A percentile compares a stretch with the other conserved stretches of the same genome.
Evolutionary conservation across 257 asterid genomes (phyloP).

Genomic region (Petunia axillaris): DNA sequence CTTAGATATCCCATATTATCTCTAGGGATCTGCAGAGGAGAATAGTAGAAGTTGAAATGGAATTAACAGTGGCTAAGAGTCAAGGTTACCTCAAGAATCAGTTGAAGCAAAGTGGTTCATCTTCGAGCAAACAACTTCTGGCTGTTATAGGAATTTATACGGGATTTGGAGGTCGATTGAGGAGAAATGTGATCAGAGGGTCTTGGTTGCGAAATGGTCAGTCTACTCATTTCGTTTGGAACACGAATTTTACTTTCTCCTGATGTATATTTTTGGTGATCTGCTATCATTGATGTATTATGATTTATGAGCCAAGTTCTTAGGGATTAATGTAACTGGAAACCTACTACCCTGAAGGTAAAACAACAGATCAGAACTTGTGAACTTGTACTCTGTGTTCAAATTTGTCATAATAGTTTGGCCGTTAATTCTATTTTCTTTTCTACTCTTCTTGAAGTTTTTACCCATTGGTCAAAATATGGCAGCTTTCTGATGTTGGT

Average conservation of each 20-base stretch:
- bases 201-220: slow-evolving; percentile 86
- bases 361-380: not conserved
- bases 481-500: not conserved
- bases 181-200: slow-evolving; percentile 73
- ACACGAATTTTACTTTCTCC: not conserved
- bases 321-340: not conserved
- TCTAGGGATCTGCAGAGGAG: slow-evolving; percentile 73
- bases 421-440: not conserved
- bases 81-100: slow-evolving; percentile 87
- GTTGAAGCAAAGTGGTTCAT: slow-evolving; percentile 52
- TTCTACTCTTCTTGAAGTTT: not conserved
- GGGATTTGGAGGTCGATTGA: slow-evolving; percentile 78
- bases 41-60: slow-evolving; percentile 91
- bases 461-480: not conserved
- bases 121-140: slow-evolving; percentile 62
- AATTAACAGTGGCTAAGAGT: slow-evolving; percentile 84
- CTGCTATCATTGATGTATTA: not conserved
- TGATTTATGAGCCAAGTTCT: not conserved
- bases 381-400: not conserved
- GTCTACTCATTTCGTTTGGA: slow-evolving; percentile 23
- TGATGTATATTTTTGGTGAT: not conserved
- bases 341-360: not conserved
- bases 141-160: slow-evolving; percentile 92
- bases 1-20: slow-evolving; percentile 2
- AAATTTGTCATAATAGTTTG: not conserved